A percentile compares a stretch with the other conserved stretches of the same genome.
These are phyloP conservation scores for Somion occarium DNA, from an alignment of 1,284 basidiomycete species.

Conservation along the genomic window DNA sequence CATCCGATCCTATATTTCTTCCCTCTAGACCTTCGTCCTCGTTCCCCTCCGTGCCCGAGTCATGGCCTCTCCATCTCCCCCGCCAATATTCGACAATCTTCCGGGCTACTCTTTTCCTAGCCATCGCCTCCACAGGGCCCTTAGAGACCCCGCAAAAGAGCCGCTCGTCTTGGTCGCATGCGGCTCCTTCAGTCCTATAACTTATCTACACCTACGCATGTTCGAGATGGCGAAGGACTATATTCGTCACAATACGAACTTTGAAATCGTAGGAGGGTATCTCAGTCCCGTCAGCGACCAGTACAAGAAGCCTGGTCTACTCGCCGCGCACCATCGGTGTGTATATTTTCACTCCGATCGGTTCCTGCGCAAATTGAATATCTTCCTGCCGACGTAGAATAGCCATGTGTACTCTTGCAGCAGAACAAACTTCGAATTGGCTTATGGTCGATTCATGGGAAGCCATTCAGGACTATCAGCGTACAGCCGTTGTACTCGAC, in stretches of 20 bases:
- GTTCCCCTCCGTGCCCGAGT: slow-evolving; percentile 3
- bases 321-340: slow-evolving; percentile 78
- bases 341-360: slow-evolving; percentile 21
- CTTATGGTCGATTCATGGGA: slow-evolving; percentile 98
- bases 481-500: slow-evolving; percentile 93
- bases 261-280: slow-evolving; percentile 92
- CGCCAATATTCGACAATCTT: slow-evolving; percentile 41
- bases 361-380: not conserved
- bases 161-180: slow-evolving; percentile 77
- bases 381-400: slow-evolving; percentile 44
- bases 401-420: slow-evolving; percentile 84
- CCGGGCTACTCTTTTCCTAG: slow-evolving; percentile 63
- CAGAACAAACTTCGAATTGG: slow-evolving; percentile 76
- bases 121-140: slow-evolving; percentile 52
- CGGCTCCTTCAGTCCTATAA: slow-evolving; percentile 79
- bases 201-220: slow-evolving; percentile 87
- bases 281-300: slow-evolving; percentile 91
- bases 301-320: slow-evolving; percentile 88
- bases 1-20: slow-evolving; percentile 7
- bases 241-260: slow-evolving; percentile 87
- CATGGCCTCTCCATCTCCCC: slow-evolving; percentile 14
- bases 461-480: slow-evolving; percentile 89
- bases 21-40: slow-evolving; percentile 4
- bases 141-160: slow-evolving; percentile 61
- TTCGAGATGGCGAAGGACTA: slow-evolving; percentile 99